Evolutionary conservation across 2,329 filamentous ascomycete genomes (phyloP).

Genomic region (Colletotrichum musae): DNA sequence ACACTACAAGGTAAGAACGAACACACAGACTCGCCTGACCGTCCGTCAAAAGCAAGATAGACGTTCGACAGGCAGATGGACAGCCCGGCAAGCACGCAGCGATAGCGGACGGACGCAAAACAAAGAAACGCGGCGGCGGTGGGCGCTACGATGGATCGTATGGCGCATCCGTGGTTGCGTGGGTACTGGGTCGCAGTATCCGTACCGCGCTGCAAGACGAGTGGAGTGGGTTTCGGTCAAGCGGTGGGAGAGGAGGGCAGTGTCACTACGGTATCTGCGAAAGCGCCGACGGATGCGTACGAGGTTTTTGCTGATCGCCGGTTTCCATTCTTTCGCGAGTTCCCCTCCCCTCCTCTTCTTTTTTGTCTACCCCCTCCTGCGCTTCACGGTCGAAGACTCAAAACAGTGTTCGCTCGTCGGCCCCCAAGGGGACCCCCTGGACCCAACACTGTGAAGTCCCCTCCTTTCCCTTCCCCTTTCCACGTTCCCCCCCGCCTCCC

Average conservation of each 20-base stretch:
- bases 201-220: conserved; percentile 4
- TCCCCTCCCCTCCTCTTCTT: conserved; percentile 13
- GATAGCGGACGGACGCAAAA: conserved; percentile 18
- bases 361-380: neutral
- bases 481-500: conserved; percentile 31
- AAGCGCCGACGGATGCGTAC: conserved; percentile 34
- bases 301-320: conserved; percentile 14
- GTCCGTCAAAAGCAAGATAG: conserved; percentile 16
- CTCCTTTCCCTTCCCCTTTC: conserved; percentile 36
- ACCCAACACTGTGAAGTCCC: conserved; percentile 12
- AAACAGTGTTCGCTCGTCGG: conserved; percentile 7
- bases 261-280: conserved; percentile 14
- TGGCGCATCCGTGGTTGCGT: conserved; percentile 12
- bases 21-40: conserved; percentile 28
- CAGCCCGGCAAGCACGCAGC: conserved; percentile 1
- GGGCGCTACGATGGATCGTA: conserved; percentile 2
- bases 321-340: conserved; percentile 1
- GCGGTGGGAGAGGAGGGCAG: conserved; percentile 8
- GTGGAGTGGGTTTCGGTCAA: conserved; percentile 23
- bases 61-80: conserved; percentile 13
- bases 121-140: conserved; percentile 15
- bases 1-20: no score
- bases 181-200: no score
- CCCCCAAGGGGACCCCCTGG: conserved; percentile 14
- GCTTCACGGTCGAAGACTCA: no score